Percentiles rank a stretch among this genome's conserved stretches.
These are phyloP conservation scores for Herpetospermum pedunculosum DNA, from an alignment of 306 rosid species.

Conservation along the genomic window DNA sequence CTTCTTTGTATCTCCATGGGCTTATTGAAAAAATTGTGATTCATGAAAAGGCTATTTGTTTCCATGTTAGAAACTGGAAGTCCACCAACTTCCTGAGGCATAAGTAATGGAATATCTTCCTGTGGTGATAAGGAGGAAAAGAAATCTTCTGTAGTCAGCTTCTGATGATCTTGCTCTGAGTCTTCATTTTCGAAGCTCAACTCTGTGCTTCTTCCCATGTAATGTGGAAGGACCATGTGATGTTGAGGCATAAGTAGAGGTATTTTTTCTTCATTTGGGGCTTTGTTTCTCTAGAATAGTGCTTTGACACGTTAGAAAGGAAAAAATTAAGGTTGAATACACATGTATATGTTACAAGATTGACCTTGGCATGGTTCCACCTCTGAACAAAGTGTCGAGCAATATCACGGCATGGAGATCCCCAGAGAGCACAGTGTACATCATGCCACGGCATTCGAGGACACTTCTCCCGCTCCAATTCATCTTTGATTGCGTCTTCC, in stretches of 20 bases:
- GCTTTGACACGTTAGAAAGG: neutral
- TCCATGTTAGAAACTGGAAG: conserved; percentile 18
- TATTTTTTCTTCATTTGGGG: conserved; percentile 33
- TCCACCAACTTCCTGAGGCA: conserved; percentile 30
- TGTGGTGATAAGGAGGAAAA: conserved; percentile 19
- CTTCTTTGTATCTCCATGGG: conserved; percentile 15
- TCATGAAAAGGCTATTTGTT: conserved; percentile 2
- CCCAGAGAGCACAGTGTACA: conserved; percentile 43
- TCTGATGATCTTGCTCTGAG: conserved; percentile 10
- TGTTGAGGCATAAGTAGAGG: conserved; percentile 43
- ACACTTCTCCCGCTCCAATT: conserved; percentile 30
- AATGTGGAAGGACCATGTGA: conserved; percentile 40
- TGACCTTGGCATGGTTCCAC: conserved; percentile 48
- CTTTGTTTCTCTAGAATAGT: conserved; percentile 29
- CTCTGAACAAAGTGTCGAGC: conserved; percentile 46
- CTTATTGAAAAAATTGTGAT: conserved; percentile 22
- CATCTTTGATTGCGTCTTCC: conserved; percentile 38
- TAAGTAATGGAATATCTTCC: conserved; percentile 35
- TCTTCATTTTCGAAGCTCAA: conserved; percentile 12
- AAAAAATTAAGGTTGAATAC: neutral
- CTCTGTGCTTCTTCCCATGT: conserved; percentile 30
- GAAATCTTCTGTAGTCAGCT: conserved; percentile 8
- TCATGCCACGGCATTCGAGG: conserved; percentile 55
- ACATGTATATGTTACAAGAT: conserved; percentile 2
- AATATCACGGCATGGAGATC: conserved; percentile 37